phyloP scores from a whole-genome alignment of 768 basidiomycete genomes.

The Collybia nuda region DNA sequence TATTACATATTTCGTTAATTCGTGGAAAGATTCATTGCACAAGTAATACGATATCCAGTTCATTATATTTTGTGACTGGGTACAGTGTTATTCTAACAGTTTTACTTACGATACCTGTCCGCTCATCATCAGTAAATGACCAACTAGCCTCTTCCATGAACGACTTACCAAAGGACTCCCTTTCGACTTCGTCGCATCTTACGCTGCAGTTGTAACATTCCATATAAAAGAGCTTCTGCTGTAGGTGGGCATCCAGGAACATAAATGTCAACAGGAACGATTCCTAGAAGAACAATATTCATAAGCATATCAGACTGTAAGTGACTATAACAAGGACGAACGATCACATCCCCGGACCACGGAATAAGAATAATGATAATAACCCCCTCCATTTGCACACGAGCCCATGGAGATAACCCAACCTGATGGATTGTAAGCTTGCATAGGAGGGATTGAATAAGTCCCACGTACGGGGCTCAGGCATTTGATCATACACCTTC shows the following conservation, averaged over 20 bases:
- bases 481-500: slow-evolving; percentile 99
- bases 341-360: slow-evolving; percentile 98
- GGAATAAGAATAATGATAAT: slow-evolving; percentile 98
- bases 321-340: slow-evolving; percentile 33
- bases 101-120: slow-evolving; percentile 56
- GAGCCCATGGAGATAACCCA: slow-evolving; percentile 99
- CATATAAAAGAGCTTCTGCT: slow-evolving; percentile 96
- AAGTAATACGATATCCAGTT: background rate
- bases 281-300: slow-evolving; percentile 46
- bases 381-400: slow-evolving; percentile 97
- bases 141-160: background rate
- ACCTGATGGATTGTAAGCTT: slow-evolving; percentile 38
- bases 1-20: background rate
- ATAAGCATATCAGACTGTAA: slow-evolving; percentile 9
- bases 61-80: slow-evolving; percentile 1
- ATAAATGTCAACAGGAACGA: slow-evolving; percentile 98
- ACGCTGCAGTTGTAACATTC: slow-evolving; percentile 94
- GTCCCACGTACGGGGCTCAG: slow-evolving; percentile 76
- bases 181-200: slow-evolving; percentile 93
- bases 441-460: slow-evolving; percentile 2
- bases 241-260: slow-evolving; percentile 95
- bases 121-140: slow-evolving; percentile 1
- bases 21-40: background rate
- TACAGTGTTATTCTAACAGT: background rate
- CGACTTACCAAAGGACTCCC: slow-evolving; percentile 77